Evolutionary conservation across 148 eudicot species (phyloP).

Genomic region (Linanthus parryae): DNA sequence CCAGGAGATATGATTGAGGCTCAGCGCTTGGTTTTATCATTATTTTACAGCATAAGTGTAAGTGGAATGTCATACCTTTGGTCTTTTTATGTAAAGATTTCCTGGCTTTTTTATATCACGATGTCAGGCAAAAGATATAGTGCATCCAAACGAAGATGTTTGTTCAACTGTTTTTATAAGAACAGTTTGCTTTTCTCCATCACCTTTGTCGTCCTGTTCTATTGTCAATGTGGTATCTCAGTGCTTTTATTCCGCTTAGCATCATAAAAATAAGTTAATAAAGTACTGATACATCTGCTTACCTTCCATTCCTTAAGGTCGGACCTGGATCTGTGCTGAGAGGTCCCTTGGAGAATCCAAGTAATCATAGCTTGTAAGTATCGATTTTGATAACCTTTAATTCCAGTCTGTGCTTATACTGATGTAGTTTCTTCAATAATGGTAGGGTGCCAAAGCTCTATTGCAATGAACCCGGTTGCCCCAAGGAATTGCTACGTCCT

Average conservation of each 20-base stretch:
- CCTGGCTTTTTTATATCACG: no score
- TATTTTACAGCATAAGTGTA: slow-evolving; percentile 81
- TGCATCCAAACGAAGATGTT: no score
- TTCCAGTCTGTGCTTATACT: slow-evolving; percentile 8
- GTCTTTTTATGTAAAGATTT: no score
- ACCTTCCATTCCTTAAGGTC: slow-evolving; percentile 42
- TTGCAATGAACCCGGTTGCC: slow-evolving; percentile 68
- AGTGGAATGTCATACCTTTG: no score
- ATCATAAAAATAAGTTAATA: slow-evolving; percentile 6
- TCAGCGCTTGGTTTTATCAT: slow-evolving; percentile 80
- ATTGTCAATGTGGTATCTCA: background rate
- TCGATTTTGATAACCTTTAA: slow-evolving; percentile 1
- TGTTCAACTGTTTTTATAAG: no score
- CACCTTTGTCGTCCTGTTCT: background rate
- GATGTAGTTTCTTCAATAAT: slow-evolving; percentile 7
- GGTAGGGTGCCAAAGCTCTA: slow-evolving; percentile 62
- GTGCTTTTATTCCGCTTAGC: background rate
- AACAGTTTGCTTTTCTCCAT: background rate
- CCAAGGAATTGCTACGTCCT: slow-evolving; percentile 78
- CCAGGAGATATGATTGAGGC: slow-evolving; percentile 94
- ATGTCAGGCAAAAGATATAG: no score
- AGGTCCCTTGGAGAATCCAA: slow-evolving; percentile 63
- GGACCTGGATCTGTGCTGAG: slow-evolving; percentile 73
- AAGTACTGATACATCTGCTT: slow-evolving; percentile 10
- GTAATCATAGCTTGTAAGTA: slow-evolving; percentile 47